A percentile compares a stretch with the other conserved stretches of the same genome.
Conservation (phyloP, 306 rosid genomes). For the Aeschynomene evenia region DNA sequence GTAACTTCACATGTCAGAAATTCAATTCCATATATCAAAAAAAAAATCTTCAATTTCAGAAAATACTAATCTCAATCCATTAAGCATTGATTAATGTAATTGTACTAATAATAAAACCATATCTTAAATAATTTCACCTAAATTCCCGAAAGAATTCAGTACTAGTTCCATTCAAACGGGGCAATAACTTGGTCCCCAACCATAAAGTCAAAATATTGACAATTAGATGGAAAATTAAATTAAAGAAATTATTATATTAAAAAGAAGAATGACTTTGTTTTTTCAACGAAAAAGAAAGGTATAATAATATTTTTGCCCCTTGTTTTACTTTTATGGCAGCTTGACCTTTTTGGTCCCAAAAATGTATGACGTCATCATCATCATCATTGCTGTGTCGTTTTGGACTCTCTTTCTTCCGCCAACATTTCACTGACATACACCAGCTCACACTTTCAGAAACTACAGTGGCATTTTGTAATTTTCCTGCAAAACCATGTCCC, state of each 20-base stretch:
- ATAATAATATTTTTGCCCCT: background rate
- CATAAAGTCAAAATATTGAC: slow-evolving; percentile 31
- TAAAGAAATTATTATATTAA: background rate
- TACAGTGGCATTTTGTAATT: slow-evolving; percentile 60
- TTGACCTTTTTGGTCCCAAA: slow-evolving; percentile 21
- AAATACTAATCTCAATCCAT: slow-evolving; percentile 15
- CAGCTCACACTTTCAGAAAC: slow-evolving; percentile 38
- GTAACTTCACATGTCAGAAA: slow-evolving; percentile 31
- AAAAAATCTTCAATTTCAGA: slow-evolving; percentile 13
- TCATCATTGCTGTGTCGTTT: slow-evolving; percentile 24
- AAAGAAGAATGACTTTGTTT: background rate
- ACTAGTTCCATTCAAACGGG: slow-evolving; percentile 10
- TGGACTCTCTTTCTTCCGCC: slow-evolving; percentile 30
- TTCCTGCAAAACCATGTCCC: background rate
- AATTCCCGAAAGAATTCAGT: slow-evolving; percentile 28
- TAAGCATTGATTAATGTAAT: slow-evolving; percentile 7
- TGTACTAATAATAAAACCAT: no score
- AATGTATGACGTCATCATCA: slow-evolving; percentile 27
- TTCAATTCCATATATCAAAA: no score
- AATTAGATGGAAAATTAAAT: background rate
- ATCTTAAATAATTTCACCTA: slow-evolving; percentile 34
- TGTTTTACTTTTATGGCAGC: slow-evolving; percentile 23
- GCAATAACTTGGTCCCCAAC: slow-evolving; percentile 26
- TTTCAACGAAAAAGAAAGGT: slow-evolving; percentile 21
- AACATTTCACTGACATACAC: slow-evolving; percentile 44